Evolutionary conservation across 805 yeast species (phyloP).

Genomic region (Metschnikowia gruessii): DNA sequence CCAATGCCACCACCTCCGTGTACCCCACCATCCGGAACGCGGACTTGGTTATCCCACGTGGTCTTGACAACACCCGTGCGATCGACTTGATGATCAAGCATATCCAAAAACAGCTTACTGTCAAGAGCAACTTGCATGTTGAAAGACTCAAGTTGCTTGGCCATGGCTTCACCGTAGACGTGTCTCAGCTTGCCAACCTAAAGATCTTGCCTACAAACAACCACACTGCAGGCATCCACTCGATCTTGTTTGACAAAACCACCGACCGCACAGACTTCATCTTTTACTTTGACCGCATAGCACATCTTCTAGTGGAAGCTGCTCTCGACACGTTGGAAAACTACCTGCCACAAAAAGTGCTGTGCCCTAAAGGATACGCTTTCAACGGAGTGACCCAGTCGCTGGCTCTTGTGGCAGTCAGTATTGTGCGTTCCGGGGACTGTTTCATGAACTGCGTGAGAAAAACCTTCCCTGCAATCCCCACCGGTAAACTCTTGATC

Average conservation of each 20-base stretch:
- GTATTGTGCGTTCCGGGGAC: conserved; percentile 87
- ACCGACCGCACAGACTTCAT: conserved; percentile 74
- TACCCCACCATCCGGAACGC: conserved; percentile 76
- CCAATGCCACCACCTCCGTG: conserved; percentile 76
- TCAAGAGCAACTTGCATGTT: conserved; percentile 68
- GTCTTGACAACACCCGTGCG: conserved; percentile 78
- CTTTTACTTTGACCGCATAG: conserved; percentile 82
- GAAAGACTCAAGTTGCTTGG: conserved; percentile 60
- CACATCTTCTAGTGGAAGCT: conserved; percentile 62
- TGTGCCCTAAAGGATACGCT: conserved; percentile 22
- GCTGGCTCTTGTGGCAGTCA: conserved; percentile 65
- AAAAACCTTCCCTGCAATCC: conserved; percentile 71
- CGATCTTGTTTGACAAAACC: conserved; percentile 56
- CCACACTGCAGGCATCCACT: conserved; percentile 69
- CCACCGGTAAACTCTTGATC: conserved; percentile 78
- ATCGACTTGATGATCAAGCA: conserved; percentile 77
- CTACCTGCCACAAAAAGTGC: conserved; percentile 34
- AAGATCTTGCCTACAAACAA: conserved; percentile 48
- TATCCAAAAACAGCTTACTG: conserved; percentile 63
- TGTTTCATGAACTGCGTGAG: conserved; percentile 80
- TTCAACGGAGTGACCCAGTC: conserved; percentile 42
- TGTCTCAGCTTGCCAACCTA: conserved; percentile 30
- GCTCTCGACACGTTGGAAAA: conserved; percentile 56
- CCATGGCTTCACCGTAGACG: conserved; percentile 31
- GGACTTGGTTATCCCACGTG: conserved; percentile 87